phyloP scores from a whole-genome alignment of 768 basidiomycete genomes.

The Lactifluus rugatus region DNA sequence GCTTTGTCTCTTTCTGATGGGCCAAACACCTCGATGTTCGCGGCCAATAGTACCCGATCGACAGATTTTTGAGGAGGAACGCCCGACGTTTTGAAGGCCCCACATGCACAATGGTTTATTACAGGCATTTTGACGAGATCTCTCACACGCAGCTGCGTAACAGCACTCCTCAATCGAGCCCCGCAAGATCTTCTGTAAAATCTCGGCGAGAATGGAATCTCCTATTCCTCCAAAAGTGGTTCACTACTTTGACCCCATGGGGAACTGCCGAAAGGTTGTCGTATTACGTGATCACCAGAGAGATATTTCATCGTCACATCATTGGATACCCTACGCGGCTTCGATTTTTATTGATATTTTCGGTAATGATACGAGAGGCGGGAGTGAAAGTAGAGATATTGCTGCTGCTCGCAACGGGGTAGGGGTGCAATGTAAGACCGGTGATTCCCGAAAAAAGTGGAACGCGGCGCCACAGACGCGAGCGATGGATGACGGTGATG shows the following conservation, averaged over 20 bases:
- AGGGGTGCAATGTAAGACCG: not conserved
- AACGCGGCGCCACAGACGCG: slow-evolving; percentile 11
- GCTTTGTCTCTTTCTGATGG: not conserved
- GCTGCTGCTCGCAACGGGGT: not conserved
- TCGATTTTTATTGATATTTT: too few species aligned
- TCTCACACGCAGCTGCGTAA: not conserved
- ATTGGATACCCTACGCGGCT: too few species aligned
- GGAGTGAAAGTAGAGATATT: not conserved
- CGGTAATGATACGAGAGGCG: not conserved
- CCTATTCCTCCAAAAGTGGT: not conserved
- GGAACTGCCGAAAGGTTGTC: not conserved
- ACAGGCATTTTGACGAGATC: not conserved
- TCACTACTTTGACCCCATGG: not conserved
- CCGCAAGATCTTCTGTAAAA: not conserved
- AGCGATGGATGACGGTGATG: slow-evolving; percentile 5
- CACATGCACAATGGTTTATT: not conserved
- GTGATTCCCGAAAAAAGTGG: slow-evolving; percentile 5
- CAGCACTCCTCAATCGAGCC: not conserved
- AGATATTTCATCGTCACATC: too few species aligned
- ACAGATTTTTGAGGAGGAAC: not conserved
- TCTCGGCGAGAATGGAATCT: not conserved
- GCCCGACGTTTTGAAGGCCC: not conserved
- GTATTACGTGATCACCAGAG: not conserved
- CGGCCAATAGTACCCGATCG: not conserved
- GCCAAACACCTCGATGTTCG: not conserved